Base-by-base conservation (phyloP, 208 protist species). In the Leishmania martiniquensis region DNA sequence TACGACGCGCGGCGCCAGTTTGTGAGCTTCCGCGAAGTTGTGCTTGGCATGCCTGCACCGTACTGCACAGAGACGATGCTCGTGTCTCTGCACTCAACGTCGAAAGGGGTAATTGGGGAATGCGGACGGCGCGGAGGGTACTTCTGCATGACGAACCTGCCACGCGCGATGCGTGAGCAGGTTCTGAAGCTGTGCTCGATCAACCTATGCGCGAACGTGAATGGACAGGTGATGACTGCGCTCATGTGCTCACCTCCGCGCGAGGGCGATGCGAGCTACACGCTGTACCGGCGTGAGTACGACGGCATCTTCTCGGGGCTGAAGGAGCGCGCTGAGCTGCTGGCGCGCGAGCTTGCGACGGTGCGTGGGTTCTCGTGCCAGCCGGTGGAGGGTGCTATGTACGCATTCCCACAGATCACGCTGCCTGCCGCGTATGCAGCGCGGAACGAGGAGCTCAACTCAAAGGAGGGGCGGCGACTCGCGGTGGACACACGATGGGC, bases 111-210 rank as follows among this genome's bases (percentile, higher is more conserved):
- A 54, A 86, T 99, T 69, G 98, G 98, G 55, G 98, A 99, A 87
- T 99, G 99, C 85, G 99, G 99, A 45, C 88, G 95, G 49, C 91
- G 99, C 76, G 99, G 99, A 20, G 99, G 99, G 17, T 99, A 99
- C 87, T 92, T 99, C 72, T 93, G 99, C 72, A 25, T 98, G 34
- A 69, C 83, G 62, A 97, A 98, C 71, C 72, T 97, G 37, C 81
- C 94, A 0, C 47, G 34, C 4, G 89, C 84, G 32, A 80, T 98
- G 34, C 69, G 82, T 37, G 88, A 85, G 42, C 91, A 99, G 78
- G 70, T 99, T 25, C 93, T 97, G 79, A 99, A 99, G 91, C 73
- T 99, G 39, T 89, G 92, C 45, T 99, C 96, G 25, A 94, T 99
- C 34, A 88, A 87, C 51, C 88, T 99, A 0, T 99, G 99, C 85